phyloP scores from a whole-genome alignment of 495 filamentous ascomycete genomes.

The Patellaria atrata region DNA sequence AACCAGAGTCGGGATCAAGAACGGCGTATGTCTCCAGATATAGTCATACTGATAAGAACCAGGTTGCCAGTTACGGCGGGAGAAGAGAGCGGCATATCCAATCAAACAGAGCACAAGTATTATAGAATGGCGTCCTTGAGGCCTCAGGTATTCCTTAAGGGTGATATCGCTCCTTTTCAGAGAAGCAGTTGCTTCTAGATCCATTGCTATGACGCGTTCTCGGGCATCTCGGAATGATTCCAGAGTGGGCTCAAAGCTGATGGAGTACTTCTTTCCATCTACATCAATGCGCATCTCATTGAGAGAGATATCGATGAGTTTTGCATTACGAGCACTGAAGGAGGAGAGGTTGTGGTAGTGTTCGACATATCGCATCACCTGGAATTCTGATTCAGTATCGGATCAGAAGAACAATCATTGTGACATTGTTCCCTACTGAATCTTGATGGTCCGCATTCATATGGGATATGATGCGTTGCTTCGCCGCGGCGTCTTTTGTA shows the following conservation, averaged over 20 bases:
- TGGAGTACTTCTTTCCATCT: slow-evolving; percentile 33
- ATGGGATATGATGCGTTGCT: slow-evolving; percentile 54
- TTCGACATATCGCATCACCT: slow-evolving; percentile 49
- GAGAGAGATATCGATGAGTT: slow-evolving; percentile 45
- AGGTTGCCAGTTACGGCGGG: slow-evolving; percentile 38
- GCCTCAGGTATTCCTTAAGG: slow-evolving; percentile 39
- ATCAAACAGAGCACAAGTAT: slow-evolving; percentile 34
- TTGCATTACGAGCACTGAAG: slow-evolving; percentile 32
- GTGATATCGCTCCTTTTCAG: slow-evolving; percentile 42
- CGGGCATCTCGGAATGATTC: slow-evolving; percentile 44
- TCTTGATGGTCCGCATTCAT: slow-evolving; percentile 66
- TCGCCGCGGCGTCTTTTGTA: slow-evolving; percentile 31
- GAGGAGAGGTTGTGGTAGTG: slow-evolving; percentile 41
- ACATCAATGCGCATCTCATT: slow-evolving; percentile 39
- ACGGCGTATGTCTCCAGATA: slow-evolving; percentile 31
- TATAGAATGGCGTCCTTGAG: slow-evolving; percentile 29
- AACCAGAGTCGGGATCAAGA: slow-evolving; percentile 38
- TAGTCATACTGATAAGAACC: slow-evolving; percentile 40
- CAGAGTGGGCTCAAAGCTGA: slow-evolving; percentile 52
- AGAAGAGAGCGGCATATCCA: slow-evolving; percentile 31
- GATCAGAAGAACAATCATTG: neutral
- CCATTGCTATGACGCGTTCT: slow-evolving; percentile 52
- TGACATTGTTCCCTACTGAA: slow-evolving; percentile 28
- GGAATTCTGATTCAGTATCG: neutral
- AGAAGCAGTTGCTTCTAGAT: slow-evolving; percentile 37